Percentiles rank a stretch among this genome's conserved stretches.
Evolutionary conservation across 2,329 filamentous ascomycete species (phyloP).

Genomic region (Parascedosporium putredinis): DNA sequence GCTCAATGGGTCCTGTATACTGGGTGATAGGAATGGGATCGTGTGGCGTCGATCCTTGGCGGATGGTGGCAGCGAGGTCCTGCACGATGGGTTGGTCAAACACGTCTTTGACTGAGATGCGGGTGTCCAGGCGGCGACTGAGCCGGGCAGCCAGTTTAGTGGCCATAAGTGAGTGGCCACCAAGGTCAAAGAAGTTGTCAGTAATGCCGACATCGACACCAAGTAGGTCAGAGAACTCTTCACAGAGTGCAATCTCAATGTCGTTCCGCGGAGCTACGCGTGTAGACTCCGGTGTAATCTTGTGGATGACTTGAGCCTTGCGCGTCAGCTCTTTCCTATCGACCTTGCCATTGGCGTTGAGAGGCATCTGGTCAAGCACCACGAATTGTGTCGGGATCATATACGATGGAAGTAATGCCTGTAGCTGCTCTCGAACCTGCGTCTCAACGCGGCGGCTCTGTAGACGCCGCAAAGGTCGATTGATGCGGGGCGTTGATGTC

Average conservation of each 20-base stretch:
- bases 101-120: slow-evolving; percentile 1
- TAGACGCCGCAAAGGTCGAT: not conserved
- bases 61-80: not conserved
- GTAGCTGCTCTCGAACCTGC: not conserved
- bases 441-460: not conserved
- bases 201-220: slow-evolving; percentile 9
- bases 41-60: not conserved
- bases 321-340: not conserved
- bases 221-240: slow-evolving; percentile 9
- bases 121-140: slow-evolving; percentile 9
- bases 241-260: slow-evolving; percentile 10
- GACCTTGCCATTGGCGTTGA: not conserved
- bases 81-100: slow-evolving; percentile 2
- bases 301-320: not conserved
- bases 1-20: slow-evolving; percentile 11
- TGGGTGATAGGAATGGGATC: not conserved
- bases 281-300: not conserved
- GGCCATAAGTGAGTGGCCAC: slow-evolving; percentile 11
- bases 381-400: not conserved
- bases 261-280: not conserved
- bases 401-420: not conserved
- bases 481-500: not conserved
- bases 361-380: not conserved
- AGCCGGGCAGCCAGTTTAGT: not conserved
- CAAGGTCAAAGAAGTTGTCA: slow-evolving; percentile 13